phyloP scores from a whole-genome alignment of 371 early-diverging fungal species.

The Nosema muscidifuracis region DNA sequence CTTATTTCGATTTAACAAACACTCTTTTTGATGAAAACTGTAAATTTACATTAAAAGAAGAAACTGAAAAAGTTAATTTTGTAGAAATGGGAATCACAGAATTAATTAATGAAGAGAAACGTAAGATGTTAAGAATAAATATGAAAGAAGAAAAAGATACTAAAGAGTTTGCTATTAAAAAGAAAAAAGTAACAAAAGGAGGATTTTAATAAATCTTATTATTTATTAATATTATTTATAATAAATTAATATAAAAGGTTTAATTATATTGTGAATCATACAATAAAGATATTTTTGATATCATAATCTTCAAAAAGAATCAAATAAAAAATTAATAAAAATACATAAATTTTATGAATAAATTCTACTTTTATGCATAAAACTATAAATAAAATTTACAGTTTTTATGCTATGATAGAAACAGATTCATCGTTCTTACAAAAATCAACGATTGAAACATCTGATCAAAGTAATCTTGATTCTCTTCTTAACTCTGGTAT shows the following conservation, averaged over 20 bases:
- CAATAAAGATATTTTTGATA: too few relatives aligned
- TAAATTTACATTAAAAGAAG: background rate
- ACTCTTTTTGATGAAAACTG: background rate
- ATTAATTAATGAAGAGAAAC: background rate
- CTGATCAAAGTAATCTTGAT: conserved; percentile 49
- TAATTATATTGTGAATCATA: too few relatives aligned
- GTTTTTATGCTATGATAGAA: conserved; percentile 3
- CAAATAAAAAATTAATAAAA: too few relatives aligned
- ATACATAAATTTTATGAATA: too few relatives aligned
- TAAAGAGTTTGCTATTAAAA: background rate
- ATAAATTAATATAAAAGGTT: too few relatives aligned
- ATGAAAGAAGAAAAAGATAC: background rate
- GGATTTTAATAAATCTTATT: too few relatives aligned
- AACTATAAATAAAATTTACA: background rate
- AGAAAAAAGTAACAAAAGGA: background rate
- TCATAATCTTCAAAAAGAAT: too few relatives aligned
- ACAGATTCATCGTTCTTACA: conserved; percentile 64
- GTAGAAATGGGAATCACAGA: background rate
- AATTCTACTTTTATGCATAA: too few relatives aligned
- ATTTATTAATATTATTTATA: too few relatives aligned
- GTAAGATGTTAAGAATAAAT: background rate
- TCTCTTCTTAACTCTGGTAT: conserved; percentile 71
- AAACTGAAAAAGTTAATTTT: background rate
- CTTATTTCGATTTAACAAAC: background rate
- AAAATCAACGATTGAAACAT: conserved; percentile 58